Conservation (phyloP, 2,329 filamentous ascomycete genomes). For the Domatiomyces catenatus region DNA sequence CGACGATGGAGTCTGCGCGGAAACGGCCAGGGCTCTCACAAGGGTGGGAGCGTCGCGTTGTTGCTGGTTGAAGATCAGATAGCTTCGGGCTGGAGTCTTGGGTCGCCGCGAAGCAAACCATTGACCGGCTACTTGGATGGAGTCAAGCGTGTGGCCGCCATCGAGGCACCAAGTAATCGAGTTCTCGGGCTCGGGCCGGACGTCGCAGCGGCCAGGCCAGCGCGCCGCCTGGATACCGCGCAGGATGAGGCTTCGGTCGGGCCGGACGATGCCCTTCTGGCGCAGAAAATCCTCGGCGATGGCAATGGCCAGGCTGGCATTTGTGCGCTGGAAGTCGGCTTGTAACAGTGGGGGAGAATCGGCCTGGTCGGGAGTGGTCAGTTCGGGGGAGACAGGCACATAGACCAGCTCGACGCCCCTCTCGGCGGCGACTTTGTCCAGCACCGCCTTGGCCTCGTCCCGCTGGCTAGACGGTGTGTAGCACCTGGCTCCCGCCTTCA, state of each 20-base stretch:
- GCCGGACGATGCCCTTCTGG: neutral
- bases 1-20: too few relatives aligned
- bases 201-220: conserved; percentile 65
- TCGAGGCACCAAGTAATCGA: conserved; percentile 65
- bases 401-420: conserved; percentile 31
- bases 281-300: conserved; percentile 19
- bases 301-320: conserved; percentile 46
- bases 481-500: conserved; percentile 50
- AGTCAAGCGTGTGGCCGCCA: conserved; percentile 76
- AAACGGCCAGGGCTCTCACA: conserved; percentile 43
- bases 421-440: conserved; percentile 40
- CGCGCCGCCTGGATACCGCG: conserved; percentile 51
- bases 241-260: conserved; percentile 35
- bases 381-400: neutral
- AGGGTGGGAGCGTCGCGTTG: conserved; percentile 59
- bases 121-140: conserved; percentile 55
- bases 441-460: conserved; percentile 38
- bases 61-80: conserved; percentile 86
- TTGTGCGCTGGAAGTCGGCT: conserved; percentile 47
- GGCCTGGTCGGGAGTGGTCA: conserved; percentile 2
- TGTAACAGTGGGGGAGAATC: conserved; percentile 39
- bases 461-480: conserved; percentile 45
- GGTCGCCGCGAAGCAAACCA: conserved; percentile 57
- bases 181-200: conserved; percentile 38
- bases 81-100: conserved; percentile 30